These are phyloP conservation scores for Aethionema arabicum DNA, from an alignment of 345 rosid species.

Conservation along the genomic window DNA sequence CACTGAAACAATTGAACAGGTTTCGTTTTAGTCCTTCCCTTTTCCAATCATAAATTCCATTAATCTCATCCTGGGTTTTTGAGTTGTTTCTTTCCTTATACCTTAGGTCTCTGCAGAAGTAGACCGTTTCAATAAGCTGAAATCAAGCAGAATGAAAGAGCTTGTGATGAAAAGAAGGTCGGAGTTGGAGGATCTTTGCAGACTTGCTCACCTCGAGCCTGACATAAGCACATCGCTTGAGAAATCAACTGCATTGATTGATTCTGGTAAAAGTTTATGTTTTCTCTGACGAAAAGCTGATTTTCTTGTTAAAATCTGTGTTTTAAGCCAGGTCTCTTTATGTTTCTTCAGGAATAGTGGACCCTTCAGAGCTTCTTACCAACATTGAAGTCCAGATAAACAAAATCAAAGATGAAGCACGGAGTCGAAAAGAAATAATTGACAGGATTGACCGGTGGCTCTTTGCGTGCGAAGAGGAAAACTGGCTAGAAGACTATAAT, in stretches of 20 bases:
- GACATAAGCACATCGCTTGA: slow-evolving; percentile 79
- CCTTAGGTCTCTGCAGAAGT: slow-evolving; percentile 84
- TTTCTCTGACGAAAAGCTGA: slow-evolving; percentile 6
- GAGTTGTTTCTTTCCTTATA: slow-evolving; percentile 14
- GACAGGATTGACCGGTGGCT: slow-evolving; percentile 94
- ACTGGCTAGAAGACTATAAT: slow-evolving; percentile 93
- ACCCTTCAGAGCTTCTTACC: slow-evolving; percentile 84
- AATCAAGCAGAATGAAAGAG: slow-evolving; percentile 94
- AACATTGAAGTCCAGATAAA: slow-evolving; percentile 76
- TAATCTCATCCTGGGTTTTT: slow-evolving; percentile 11
- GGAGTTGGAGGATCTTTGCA: slow-evolving; percentile 74
- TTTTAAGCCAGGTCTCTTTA: neutral
- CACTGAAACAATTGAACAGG: slow-evolving; percentile 74
- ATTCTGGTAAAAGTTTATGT: slow-evolving; percentile 57
- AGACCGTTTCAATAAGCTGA: slow-evolving; percentile 67
- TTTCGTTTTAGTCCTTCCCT: slow-evolving; percentile 4
- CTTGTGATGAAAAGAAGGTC: slow-evolving; percentile 82
- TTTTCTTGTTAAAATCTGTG: slow-evolving; percentile 1
- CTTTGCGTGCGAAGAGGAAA: slow-evolving; percentile 90
- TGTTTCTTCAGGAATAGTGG: slow-evolving; percentile 63
- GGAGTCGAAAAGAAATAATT: slow-evolving; percentile 84
- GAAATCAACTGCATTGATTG: slow-evolving; percentile 84
- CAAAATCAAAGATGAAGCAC: slow-evolving; percentile 73
- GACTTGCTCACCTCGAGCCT: slow-evolving; percentile 72
- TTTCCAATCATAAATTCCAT: neutral